phyloP scores from a whole-genome alignment of 2,329 filamentous ascomycete species.

The Aspergillus oerlinghausenensis region DNA sequence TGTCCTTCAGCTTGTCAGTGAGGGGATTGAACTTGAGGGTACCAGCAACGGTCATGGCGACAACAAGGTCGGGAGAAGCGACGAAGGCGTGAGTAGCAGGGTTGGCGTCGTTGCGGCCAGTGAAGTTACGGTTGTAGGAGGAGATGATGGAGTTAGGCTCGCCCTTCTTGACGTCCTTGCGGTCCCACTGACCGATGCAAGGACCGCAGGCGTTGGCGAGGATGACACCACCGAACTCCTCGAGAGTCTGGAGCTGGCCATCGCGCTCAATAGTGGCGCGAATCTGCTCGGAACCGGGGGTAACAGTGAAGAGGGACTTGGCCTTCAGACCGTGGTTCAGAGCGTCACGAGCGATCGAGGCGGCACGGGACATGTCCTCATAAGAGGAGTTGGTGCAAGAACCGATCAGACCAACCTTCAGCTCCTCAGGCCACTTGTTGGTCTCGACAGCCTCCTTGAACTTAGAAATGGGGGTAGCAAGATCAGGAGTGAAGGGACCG shows the following conservation, averaged over 20 bases:
- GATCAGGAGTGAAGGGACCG: slow-evolving; percentile 96
- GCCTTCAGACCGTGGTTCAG: slow-evolving; percentile 89
- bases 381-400: slow-evolving; percentile 94
- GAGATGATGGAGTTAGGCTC: slow-evolving; percentile 95
- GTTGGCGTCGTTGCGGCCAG: slow-evolving; percentile 94
- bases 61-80: slow-evolving; percentile 82
- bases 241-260: slow-evolving; percentile 87
- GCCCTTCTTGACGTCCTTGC: slow-evolving; percentile 89
- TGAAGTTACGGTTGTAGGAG: slow-evolving; percentile 99
- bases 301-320: slow-evolving; percentile 90
- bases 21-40: slow-evolving; percentile 91
- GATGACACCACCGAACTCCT: slow-evolving; percentile 92
- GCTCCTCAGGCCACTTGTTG: slow-evolving; percentile 92
- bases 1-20: slow-evolving; percentile 86
- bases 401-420: slow-evolving; percentile 95
- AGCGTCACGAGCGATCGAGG: slow-evolving; percentile 86
- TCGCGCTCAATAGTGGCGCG: slow-evolving; percentile 87
- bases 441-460: slow-evolving; percentile 91
- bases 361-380: slow-evolving; percentile 89
- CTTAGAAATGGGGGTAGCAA: slow-evolving; percentile 96
- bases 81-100: slow-evolving; percentile 92
- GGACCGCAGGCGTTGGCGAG: slow-evolving; percentile 93
- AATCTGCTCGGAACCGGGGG: slow-evolving; percentile 95
- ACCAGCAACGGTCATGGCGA: slow-evolving; percentile 79
- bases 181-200: slow-evolving; percentile 94